Evolutionary conservation across 2,329 filamentous ascomycete genomes (phyloP), one percentile per base, ranked within the genome.

Genomic region (Colletotrichum spinosum): DNA sequence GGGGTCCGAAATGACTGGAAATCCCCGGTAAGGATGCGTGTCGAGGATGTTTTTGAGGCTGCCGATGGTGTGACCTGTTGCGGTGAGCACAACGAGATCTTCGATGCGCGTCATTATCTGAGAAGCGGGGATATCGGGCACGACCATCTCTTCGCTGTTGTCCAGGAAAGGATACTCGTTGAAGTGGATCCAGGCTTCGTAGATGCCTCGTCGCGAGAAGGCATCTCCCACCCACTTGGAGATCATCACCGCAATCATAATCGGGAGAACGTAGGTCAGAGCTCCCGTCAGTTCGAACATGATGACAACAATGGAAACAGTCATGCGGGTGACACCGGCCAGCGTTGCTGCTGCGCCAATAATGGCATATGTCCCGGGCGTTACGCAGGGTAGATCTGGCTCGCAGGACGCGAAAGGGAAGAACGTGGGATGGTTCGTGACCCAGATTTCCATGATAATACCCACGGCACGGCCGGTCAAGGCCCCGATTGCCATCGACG

Each of bases 261-360:
- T 99, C 59, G 96, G 96, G 8, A 99, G 88, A 53, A 99, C 95
- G 75, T 98, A 98, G 1, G 94, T 97, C 35, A 99, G 85, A 1
- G 96, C 96, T 56, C 96, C 96, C 0, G 96, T 99, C 60, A 99
- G 89, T 81, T 99, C 96, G 74, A 99, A 99, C 92, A 97, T 97
- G 80, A 99, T 99, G 73, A 98, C 96, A 5, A 99, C 95, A 70
- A 99, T 97, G 11, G 94, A 97, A 10, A 97, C 94, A 0, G 96
- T 99, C 90, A 99, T 97, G 70, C 95, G 89, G 15, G 95, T 98
- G 41, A 97, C 93, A 52, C 96, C 96, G 6, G 92, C 93, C 2
- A 99, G 88, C n/a, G 95, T 93, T 4, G 96, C 94, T 0, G 96
- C 95, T 1, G 96, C 96, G 39, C 96, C 96, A 67, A 99, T 92